phyloP scores from a whole-genome alignment of 2,329 filamentous ascomycete genomes.

The Cadophora sp. region DNA sequence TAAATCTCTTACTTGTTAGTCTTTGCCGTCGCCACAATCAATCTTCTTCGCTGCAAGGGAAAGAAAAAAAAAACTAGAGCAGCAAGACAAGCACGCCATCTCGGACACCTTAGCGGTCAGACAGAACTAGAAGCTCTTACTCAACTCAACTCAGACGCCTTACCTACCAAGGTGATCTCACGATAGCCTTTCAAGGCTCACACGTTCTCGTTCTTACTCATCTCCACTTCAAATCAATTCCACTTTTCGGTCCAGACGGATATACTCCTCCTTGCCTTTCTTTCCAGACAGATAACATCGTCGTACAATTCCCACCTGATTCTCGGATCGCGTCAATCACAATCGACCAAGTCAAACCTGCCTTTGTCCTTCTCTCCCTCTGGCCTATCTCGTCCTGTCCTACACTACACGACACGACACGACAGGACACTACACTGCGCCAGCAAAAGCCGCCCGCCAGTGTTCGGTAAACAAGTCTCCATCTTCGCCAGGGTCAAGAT shows the following conservation, averaged over 20 bases:
- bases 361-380: background rate
- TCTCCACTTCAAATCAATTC: background rate
- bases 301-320: background rate
- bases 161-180: background rate
- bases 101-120: slow-evolving; percentile 8
- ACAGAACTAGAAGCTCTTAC: slow-evolving; percentile 4
- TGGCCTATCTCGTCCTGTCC: background rate
- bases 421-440: background rate
- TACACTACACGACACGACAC: too few relatives aligned
- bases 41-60: too few relatives aligned
- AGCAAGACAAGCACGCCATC: slow-evolving; percentile 4
- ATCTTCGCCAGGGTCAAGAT: background rate
- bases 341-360: background rate
- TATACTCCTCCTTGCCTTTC: background rate
- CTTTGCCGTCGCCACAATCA: too few relatives aligned
- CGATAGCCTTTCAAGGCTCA: slow-evolving; percentile 10
- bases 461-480: background rate
- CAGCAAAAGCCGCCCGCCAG: background rate
- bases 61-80: background rate
- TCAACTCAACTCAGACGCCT: background rate
- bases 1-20: too few relatives aligned
- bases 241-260: background rate
- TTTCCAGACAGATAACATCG: background rate
- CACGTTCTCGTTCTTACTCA: slow-evolving; percentile 1
- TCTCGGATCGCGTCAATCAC: background rate